Percentiles rank a stretch among this genome's conserved stretches.
These are phyloP conservation scores for Monarda citriodora DNA, from an alignment of 305 asterid species.

Conservation along the genomic window DNA sequence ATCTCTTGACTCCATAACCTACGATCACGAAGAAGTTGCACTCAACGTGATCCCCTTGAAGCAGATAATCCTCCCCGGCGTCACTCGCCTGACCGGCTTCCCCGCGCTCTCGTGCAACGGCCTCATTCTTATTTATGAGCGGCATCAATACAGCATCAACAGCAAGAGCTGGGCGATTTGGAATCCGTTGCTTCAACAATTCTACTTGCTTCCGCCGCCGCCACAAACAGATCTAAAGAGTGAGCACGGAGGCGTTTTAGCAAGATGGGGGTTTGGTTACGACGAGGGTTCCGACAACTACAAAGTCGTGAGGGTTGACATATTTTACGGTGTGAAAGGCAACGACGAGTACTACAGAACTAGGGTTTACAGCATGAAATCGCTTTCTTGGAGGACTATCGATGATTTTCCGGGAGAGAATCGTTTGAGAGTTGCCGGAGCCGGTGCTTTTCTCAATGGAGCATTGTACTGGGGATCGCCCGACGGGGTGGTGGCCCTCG, in stretches of 20 bases:
- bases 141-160: neutral
- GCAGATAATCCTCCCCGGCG: neutral
- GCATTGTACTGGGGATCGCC: too few species aligned
- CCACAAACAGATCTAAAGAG: neutral
- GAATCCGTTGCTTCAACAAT: slow-evolving; percentile 12
- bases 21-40: too few species aligned
- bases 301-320: neutral
- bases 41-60: neutral
- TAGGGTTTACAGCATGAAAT: slow-evolving; percentile 3
- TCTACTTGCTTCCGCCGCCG: slow-evolving; percentile 6
- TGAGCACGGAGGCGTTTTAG: fast-evolving
- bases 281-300: neutral
- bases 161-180: slow-evolving; percentile 5
- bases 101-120: slow-evolving; percentile 13
- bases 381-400: slow-evolving; percentile 13
- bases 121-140: slow-evolving; percentile 7
- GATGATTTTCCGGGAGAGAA: too few species aligned
- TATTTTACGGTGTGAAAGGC: too few species aligned
- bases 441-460: too few species aligned
- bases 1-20: slow-evolving; percentile 3
- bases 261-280: slow-evolving; percentile 15
- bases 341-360: too few species aligned
- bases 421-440: too few species aligned
- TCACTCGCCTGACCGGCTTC: neutral
- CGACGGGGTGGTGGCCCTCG: too few species aligned